phyloP scores from a whole-genome alignment of 345 rosid species.

The Erucastrum elatum region DNA sequence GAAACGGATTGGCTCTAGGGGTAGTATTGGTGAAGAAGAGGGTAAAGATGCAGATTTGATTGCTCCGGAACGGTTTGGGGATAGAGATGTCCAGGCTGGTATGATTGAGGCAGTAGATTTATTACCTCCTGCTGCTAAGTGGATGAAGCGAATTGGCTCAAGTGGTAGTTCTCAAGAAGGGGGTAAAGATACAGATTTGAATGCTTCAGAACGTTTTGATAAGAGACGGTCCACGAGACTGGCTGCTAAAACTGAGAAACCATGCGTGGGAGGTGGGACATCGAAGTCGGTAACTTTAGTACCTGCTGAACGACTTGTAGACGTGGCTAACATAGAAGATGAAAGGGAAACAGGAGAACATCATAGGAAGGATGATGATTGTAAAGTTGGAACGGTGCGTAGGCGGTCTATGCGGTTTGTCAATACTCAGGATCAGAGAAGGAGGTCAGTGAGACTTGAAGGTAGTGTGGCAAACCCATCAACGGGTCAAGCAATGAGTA shows the following conservation, averaged over 20 bases:
- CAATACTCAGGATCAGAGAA: neutral
- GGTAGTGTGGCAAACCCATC: neutral
- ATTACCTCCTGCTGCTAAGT: neutral
- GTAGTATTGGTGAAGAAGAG: neutral
- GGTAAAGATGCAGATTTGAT: neutral
- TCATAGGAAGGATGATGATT: neutral
- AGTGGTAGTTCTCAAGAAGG: neutral
- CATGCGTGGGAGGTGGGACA: neutral
- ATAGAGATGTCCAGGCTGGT: neutral
- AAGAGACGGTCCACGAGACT: conserved; percentile 1
- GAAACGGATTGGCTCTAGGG: conserved; percentile 4
- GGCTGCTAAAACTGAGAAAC: neutral
- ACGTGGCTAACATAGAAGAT: neutral
- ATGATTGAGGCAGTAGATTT: neutral
- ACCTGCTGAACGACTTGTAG: neutral
- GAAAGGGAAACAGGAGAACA: neutral
- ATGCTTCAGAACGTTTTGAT: neutral
- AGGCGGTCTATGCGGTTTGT: neutral
- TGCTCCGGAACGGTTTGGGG: neutral
- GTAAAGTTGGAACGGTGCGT: neutral
- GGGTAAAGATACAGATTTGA: neutral
- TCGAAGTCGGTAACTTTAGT: neutral
- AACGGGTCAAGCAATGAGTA: neutral
- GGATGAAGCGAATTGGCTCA: conserved; percentile 3
- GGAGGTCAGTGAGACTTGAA: neutral